A percentile compares a stretch with the other conserved stretches of the same genome.
phyloP scores from a whole-genome alignment of 116 monocot genomes.

The Trichopus zeylanicus region DNA sequence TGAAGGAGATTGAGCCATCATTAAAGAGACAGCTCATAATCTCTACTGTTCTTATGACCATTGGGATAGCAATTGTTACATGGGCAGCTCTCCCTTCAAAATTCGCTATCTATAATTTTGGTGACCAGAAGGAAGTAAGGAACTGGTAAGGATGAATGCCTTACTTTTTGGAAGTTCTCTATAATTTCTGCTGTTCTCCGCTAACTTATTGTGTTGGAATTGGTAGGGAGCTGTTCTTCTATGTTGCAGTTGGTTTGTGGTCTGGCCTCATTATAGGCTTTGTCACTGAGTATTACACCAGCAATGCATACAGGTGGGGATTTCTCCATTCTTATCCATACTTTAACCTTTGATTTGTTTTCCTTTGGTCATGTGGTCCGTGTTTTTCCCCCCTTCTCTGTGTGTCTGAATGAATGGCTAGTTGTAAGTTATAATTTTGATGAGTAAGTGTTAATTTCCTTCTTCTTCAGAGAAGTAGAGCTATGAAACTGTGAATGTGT shows the following conservation, averaged over 20 bases:
- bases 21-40: slow-evolving; percentile 45
- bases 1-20: slow-evolving; percentile 44
- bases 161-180: neutral
- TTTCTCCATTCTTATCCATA: too few species aligned
- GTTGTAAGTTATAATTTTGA: too few species aligned
- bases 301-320: slow-evolving; percentile 61
- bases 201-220: neutral
- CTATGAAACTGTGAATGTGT: too few species aligned
- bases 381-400: too few species aligned
- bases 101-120: slow-evolving; percentile 54
- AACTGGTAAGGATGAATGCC: slow-evolving; percentile 26
- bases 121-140: slow-evolving; percentile 33
- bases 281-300: slow-evolving; percentile 61
- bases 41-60: slow-evolving; percentile 46
- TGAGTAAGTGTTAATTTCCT: too few species aligned
- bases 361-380: slow-evolving; percentile 13
- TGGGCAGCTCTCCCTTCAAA: slow-evolving; percentile 33
- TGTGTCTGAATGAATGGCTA: too few species aligned
- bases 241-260: slow-evolving; percentile 55
- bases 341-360: neutral
- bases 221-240: slow-evolving; percentile 61
- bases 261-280: slow-evolving; percentile 53
- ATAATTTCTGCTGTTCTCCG: neutral
- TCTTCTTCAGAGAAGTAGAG: too few species aligned
- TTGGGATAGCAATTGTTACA: slow-evolving; percentile 39